Conservation (phyloP, 148 eudicot species). For the Silene conica region DNA sequence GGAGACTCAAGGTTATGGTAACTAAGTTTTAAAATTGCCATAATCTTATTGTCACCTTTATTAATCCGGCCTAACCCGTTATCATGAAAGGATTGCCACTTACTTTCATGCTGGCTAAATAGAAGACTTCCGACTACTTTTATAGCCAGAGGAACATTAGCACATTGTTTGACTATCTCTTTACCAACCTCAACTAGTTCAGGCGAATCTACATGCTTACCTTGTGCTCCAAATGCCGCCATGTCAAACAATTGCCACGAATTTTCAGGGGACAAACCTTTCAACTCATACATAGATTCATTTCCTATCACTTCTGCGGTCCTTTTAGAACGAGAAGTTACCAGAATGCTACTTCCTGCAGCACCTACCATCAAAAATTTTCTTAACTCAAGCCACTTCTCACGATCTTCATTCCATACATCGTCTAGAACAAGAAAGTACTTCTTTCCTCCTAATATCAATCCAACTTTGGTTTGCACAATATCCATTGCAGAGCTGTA, state of each 20-base stretch:
- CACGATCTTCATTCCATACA: slow-evolving; percentile 24
- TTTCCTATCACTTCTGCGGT: slow-evolving; percentile 27
- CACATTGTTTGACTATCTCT: background rate
- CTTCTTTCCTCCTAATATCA: slow-evolving; percentile 15
- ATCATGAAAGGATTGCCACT: slow-evolving; percentile 9
- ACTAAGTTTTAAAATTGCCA: background rate
- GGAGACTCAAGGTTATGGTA: slow-evolving; percentile 2
- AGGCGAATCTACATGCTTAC: background rate
- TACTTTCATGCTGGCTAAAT: background rate
- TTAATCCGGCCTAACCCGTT: background rate
- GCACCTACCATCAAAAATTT: slow-evolving; percentile 15
- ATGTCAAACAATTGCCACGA: slow-evolving; percentile 29
- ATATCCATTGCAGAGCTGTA: slow-evolving; percentile 16
- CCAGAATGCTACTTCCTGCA: slow-evolving; percentile 29
- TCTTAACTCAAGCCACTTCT: slow-evolving; percentile 21
- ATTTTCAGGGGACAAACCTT: slow-evolving; percentile 24
- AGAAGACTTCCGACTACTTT: slow-evolving; percentile 20
- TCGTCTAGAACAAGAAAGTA: slow-evolving; percentile 36
- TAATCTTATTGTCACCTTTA: background rate
- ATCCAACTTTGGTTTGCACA: slow-evolving; percentile 11
- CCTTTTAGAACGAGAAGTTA: slow-evolving; percentile 33
- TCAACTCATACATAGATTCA: slow-evolving; percentile 9
- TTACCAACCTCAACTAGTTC: slow-evolving; percentile 13
- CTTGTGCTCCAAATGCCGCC: slow-evolving; percentile 21
- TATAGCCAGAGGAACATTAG: background rate